Evolutionary conservation across 768 basidiomycete species (phyloP), one percentile per base, ranked within the genome.

Genomic region (Pisolithus microcarpus): DNA sequence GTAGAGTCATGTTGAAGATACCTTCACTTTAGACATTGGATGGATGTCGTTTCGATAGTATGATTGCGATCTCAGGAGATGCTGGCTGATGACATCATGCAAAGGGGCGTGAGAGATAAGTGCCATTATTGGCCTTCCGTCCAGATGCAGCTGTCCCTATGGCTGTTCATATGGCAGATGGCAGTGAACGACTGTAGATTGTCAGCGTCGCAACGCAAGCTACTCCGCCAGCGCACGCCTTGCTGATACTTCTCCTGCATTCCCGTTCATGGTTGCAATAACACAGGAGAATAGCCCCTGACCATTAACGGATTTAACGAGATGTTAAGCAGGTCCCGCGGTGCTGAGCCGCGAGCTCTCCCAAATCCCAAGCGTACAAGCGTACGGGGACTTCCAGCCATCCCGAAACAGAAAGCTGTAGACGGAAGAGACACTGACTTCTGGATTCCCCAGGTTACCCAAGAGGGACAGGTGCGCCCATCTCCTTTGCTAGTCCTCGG

Each of bases 371-470:
- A 42, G 13, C 53, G 59, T 38, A 57, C 46, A 50, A 65, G 65
- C 36, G 44, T 66, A 37, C 57, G 65, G 55, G 66, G 62, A 10
- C 62, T 66, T 18, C 65, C 65, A n/a, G 58, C 62, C 26, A 55
- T 66, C 38, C 65, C 65, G 38, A 42, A 53, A 18, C 31, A 38
- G 18, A 9, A 56, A 15, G 23, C n/a, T 11, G n/a, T 51, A 0
- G 42, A 61, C 16, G 49, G 45, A 2, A 45, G 52, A 2, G 40
- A 56, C 16, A 81, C 75, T 58, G 87, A 94, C 58, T 93, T 85
- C 64, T 97, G 94, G 94, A 83, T 93, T 57, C 94, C 94, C 9
- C 81, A 85, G 60, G 80, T 95, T 45, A 84, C 87, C 2, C 66
- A 75, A 13, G 80, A 86, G 55, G 89, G 91, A 53, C 88, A 89